Conservation (phyloP, 2,329 filamentous ascomycete species). For the Phaeosphaeriaceae sp. region DNA sequence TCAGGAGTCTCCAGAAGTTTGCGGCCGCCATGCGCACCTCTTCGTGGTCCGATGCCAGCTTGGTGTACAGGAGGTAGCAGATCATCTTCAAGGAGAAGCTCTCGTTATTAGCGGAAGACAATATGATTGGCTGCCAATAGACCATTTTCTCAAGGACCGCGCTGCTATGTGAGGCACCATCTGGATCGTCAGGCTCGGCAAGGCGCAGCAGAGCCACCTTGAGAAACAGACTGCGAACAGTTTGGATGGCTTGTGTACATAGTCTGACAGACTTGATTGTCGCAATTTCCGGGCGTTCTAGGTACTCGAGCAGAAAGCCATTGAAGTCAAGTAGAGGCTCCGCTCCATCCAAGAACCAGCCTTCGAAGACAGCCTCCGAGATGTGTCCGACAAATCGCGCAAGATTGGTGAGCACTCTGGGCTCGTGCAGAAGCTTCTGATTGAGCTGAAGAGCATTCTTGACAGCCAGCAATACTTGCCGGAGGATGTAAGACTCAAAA, state of each 20-base stretch:
- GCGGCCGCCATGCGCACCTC: constrained; percentile 78
- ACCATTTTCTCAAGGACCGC: constrained; percentile 83
- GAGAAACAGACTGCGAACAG: constrained; percentile 79
- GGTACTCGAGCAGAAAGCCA: constrained; percentile 84
- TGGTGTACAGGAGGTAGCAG: constrained; percentile 92
- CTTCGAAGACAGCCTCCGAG: constrained; percentile 90
- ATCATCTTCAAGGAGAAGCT: constrained; percentile 84
- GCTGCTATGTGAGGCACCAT: constrained; percentile 69
- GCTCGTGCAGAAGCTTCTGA: constrained; percentile 77
- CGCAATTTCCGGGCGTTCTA: constrained; percentile 84
- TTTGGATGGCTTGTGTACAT: constrained; percentile 81
- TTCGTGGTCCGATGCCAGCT: constrained; percentile 75
- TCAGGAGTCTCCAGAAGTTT: constrained; percentile 86
- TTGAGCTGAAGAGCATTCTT: constrained; percentile 74
- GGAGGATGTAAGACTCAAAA: constrained; percentile 89
- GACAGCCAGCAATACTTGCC: constrained; percentile 75
- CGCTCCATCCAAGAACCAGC: constrained; percentile 92
- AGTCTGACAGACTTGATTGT: constrained; percentile 87
- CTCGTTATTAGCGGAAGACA: constrained; percentile 79
- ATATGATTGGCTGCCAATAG: constrained; percentile 94
- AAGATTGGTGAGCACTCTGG: constrained; percentile 85
- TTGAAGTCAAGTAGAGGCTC: constrained; percentile 85
- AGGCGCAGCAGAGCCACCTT: constrained; percentile 80
- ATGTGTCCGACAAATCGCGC: constrained; percentile 82
- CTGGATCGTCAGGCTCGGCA: constrained; percentile 78